Evolutionary conservation across 2,329 filamentous ascomycete genomes (phyloP), one percentile per base, ranked within the genome.

Genomic region (Trichoderma sp.): DNA sequence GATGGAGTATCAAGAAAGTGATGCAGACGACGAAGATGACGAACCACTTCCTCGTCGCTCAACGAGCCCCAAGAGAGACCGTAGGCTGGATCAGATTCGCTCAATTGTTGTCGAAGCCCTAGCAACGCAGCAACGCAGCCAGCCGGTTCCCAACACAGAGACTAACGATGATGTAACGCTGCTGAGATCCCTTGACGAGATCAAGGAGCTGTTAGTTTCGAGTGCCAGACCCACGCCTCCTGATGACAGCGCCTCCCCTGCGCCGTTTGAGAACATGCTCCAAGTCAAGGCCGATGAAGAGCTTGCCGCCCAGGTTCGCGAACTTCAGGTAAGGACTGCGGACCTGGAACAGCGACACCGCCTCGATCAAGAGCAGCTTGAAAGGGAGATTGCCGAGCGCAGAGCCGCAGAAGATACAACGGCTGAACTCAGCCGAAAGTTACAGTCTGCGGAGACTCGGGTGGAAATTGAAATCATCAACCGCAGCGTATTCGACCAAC

Each of bases 21-120:
- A 98, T 79, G 94, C 95, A 12, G 94, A 98, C 76, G 94, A 97
- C 70, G 93, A 97, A 75, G 94, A 96, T 71, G 93, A 97, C 25
- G 92, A 90, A 67, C 85, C 88, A 66, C 70, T 80, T 68, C 80
- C 84, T 70, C 84, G 88, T 76, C 89, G 92, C 61, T 91, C 91
- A 6, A 84, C 89, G 72, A 97, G 94, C 72, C 92, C 93, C 19
- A 86, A 87, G 67, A 87, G 90, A 70, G 93, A 97, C 75, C 89
- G 90, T 73, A 92, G 88, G 73, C 79, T 94, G 73, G 93, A 97
- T 68, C 93, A 94, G 77, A 92, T 99, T 71, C 90, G 90, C 64
- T 82, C 83, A 27, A 87, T 88, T 52, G 85, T 94, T 29, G 80
- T 90, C 64, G 94, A 98, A 71, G 93, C 91, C 34, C 80, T 97